Percentiles rank a stretch among this genome's conserved stretches.
Conservation (phyloP, 345 rosid genomes). For the Euphorbia tirucalli region DNA sequence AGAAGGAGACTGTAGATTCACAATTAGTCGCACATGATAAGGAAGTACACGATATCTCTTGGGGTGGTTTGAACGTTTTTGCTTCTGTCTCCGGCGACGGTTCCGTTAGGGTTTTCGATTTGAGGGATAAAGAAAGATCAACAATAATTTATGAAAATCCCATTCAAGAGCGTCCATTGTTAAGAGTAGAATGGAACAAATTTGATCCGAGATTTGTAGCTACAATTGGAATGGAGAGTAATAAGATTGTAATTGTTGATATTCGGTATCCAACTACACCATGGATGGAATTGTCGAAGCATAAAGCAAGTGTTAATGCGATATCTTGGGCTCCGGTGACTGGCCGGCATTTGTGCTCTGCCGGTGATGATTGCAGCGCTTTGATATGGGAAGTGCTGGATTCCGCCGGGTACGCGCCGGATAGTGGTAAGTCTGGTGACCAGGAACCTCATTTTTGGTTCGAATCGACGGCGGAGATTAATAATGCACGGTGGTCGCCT, state of each 20-base stretch:
- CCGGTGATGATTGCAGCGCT: constrained; percentile 50
- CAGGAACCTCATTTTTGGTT: constrained; percentile 54
- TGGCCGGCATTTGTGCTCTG: constrained; percentile 49
- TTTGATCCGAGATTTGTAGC: constrained; percentile 53
- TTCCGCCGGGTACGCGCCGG: constrained; percentile 1
- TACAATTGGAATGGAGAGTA: constrained; percentile 48
- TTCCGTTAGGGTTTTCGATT: constrained; percentile 54
- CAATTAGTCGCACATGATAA: constrained; percentile 62
- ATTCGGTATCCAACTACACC: constrained; percentile 55
- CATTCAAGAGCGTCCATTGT: constrained; percentile 28
- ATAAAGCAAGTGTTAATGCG: constrained; percentile 47
- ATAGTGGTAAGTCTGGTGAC: not conserved
- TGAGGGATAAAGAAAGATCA: constrained; percentile 55
- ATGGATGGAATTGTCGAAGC: constrained; percentile 39
- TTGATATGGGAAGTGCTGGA: constrained; percentile 46
- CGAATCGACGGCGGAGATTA: constrained; percentile 44
- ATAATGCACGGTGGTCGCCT: constrained; percentile 50
- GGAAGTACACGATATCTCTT: constrained; percentile 58
- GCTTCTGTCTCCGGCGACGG: constrained; percentile 64
- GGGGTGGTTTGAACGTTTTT: constrained; percentile 56
- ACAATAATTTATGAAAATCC: constrained; percentile 59
- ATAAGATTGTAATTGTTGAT: constrained; percentile 47
- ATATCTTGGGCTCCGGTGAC: constrained; percentile 45
- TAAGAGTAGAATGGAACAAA: constrained; percentile 62
- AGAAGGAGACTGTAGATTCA: constrained; percentile 38